phyloP scores from a whole-genome alignment of 2,329 filamentous ascomycete species.

The Ceratocystis papillata region DNA sequence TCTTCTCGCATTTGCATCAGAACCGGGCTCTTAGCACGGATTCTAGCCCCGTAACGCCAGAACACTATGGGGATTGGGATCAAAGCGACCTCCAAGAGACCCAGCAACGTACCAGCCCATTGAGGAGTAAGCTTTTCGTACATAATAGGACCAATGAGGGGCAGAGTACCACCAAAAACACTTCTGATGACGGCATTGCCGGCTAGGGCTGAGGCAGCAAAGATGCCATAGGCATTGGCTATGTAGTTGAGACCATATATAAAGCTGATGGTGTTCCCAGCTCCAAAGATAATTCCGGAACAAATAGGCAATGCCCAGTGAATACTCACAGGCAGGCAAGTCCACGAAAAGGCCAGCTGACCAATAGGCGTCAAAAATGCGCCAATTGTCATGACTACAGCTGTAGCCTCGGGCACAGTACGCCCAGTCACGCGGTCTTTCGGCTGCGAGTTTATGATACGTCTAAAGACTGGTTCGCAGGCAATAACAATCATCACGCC shows the following conservation, averaged over 20 bases:
- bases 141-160: constrained; percentile 62
- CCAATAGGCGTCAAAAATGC: constrained; percentile 64
- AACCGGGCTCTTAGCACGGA: constrained; percentile 42
- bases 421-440: constrained; percentile 65
- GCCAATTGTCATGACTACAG: constrained; percentile 67
- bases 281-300: constrained; percentile 68
- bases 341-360: constrained; percentile 82
- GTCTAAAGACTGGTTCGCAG: constrained; percentile 60
- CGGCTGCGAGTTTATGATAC: constrained; percentile 65
- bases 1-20: constrained; percentile 39
- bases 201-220: constrained; percentile 68
- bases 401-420: constrained; percentile 66
- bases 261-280: constrained; percentile 66
- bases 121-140: constrained; percentile 59
- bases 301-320: constrained; percentile 74
- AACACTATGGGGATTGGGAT: constrained; percentile 75
- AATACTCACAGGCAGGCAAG: constrained; percentile 62
- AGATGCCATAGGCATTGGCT: constrained; percentile 67
- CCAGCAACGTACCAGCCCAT: constrained; percentile 69
- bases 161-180: constrained; percentile 64
- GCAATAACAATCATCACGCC: constrained; percentile 53
- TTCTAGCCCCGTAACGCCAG: constrained; percentile 49
- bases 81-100: constrained; percentile 58
- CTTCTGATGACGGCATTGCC: constrained; percentile 67
- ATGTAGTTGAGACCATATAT: constrained; percentile 77